A percentile compares a stretch with the other conserved stretches of the same genome.
Evolutionary conservation across 169 alveolate species (phyloP).

Genomic region (Pseudocohnilembus persalinus): DNA sequence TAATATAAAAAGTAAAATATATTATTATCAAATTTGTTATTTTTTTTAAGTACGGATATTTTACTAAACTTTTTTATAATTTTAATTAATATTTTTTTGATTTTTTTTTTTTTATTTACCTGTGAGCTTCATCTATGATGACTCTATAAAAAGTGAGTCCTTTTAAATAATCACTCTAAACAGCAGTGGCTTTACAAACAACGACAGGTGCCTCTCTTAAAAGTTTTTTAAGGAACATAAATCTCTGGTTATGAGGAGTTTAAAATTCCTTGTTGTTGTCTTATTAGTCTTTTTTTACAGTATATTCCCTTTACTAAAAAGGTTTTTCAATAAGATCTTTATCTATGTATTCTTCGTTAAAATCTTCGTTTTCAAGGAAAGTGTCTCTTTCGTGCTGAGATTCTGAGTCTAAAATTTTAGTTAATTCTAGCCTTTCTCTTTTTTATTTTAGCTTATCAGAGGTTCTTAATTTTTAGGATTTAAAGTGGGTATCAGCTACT

Average conservation of each 20-base stretch:
- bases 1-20: no score
- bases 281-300: no score
- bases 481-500: background rate
- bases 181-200: background rate
- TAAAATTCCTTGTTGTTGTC: background rate
- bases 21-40: no score
- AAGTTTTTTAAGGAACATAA: slow-evolving; percentile 2
- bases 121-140: slow-evolving; percentile 18
- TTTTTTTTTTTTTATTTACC: background rate
- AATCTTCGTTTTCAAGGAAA: background rate
- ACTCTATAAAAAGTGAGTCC: slow-evolving; percentile 12
- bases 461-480: background rate
- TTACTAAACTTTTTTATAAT: no score
- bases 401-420: background rate
- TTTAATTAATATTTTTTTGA: no score
- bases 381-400: no score
- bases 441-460: background rate
- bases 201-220: slow-evolving; percentile 18
- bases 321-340: background rate
- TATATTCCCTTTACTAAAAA: background rate
- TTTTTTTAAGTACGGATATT: no score
- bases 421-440: background rate
- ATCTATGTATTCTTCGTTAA: background rate
- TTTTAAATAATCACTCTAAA: slow-evolving; percentile 14
- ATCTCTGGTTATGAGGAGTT: background rate